These are phyloP conservation scores for Fusarium coffeatum DNA, from an alignment of 2,329 filamentous ascomycete genomes.

Conservation along the genomic window DNA sequence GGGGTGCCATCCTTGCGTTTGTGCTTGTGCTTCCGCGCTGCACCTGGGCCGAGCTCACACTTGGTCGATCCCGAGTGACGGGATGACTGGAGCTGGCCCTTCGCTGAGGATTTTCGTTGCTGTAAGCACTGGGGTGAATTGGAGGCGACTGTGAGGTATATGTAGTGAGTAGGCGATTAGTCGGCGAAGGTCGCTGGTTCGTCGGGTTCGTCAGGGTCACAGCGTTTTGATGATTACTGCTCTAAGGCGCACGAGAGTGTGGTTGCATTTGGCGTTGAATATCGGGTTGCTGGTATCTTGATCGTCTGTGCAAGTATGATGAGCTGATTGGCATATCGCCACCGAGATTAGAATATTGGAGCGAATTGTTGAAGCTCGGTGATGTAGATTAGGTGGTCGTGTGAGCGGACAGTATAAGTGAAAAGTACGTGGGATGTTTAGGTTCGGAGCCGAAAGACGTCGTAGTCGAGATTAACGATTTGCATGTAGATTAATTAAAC, in stretches of 20 bases:
- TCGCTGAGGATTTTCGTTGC: constrained; percentile 14
- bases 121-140: constrained; percentile 16
- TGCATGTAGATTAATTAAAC: not conserved
- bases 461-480: constrained; percentile 6
- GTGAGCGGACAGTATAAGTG: constrained; percentile 13
- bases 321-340: constrained; percentile 39
- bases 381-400: not conserved
- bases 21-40: constrained; percentile 47
- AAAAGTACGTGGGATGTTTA: constrained; percentile 5
- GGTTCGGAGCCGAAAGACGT: constrained; percentile 12
- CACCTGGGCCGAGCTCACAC: constrained; percentile 36
- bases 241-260: not conserved
- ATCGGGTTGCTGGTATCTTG: constrained; percentile 18
- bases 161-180: constrained; percentile 33
- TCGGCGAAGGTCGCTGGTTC: constrained; percentile 22
- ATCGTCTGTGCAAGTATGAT: constrained; percentile 23
- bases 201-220: constrained; percentile 37
- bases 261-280: constrained; percentile 6
- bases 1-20: constrained; percentile 52
- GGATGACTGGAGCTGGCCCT: constrained; percentile 38
- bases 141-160: constrained; percentile 28
- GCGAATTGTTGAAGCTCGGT: not conserved
- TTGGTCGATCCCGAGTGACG: constrained; percentile 31
- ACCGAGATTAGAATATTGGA: constrained; percentile 7
- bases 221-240: constrained; percentile 9